These are phyloP conservation scores for Rossbeevera mucosa DNA, from an alignment of 768 basidiomycete species.

Conservation along the genomic window DNA sequence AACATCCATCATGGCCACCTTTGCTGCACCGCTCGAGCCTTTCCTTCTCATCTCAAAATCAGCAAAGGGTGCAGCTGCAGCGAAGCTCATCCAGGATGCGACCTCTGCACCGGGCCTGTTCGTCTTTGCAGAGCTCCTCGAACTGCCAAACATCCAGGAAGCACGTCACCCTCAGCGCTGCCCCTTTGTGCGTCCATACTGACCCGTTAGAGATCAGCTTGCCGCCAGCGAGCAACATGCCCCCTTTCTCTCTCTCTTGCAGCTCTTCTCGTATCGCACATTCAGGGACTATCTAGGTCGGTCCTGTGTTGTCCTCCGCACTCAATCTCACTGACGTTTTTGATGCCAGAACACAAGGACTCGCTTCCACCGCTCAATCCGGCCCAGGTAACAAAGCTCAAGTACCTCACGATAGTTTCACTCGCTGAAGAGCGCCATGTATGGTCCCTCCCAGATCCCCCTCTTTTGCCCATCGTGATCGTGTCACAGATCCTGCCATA, in stretches of 20 bases:
- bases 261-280: slow-evolving; percentile 88
- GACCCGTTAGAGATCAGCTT: slow-evolving; percentile 46
- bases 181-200: slow-evolving; percentile 1
- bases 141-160: slow-evolving; percentile 79
- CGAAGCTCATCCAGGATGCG: slow-evolving; percentile 82
- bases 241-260: slow-evolving; percentile 59
- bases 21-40: slow-evolving; percentile 74
- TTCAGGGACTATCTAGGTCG: slow-evolving; percentile 78
- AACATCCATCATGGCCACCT: slow-evolving; percentile 39
- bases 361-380: slow-evolving; percentile 61
- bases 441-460: slow-evolving; percentile 23
- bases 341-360: slow-evolving; percentile 55
- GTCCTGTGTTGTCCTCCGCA: slow-evolving; percentile 9
- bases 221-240: slow-evolving; percentile 58
- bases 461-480: not conserved
- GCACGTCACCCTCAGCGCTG: slow-evolving; percentile 37
- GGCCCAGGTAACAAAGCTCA: slow-evolving; percentile 81
- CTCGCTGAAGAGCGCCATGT: slow-evolving; percentile 77
- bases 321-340: slow-evolving; percentile 1
- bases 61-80: slow-evolving; percentile 87
- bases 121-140: slow-evolving; percentile 86
- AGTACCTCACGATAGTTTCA: slow-evolving; percentile 87
- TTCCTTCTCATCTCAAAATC: slow-evolving; percentile 90
- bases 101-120: slow-evolving; percentile 88
- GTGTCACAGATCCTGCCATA: slow-evolving; percentile 73